Conservation (phyloP, 192 early-diverging fungal genomes). For the Entomortierella parvispora region DNA sequence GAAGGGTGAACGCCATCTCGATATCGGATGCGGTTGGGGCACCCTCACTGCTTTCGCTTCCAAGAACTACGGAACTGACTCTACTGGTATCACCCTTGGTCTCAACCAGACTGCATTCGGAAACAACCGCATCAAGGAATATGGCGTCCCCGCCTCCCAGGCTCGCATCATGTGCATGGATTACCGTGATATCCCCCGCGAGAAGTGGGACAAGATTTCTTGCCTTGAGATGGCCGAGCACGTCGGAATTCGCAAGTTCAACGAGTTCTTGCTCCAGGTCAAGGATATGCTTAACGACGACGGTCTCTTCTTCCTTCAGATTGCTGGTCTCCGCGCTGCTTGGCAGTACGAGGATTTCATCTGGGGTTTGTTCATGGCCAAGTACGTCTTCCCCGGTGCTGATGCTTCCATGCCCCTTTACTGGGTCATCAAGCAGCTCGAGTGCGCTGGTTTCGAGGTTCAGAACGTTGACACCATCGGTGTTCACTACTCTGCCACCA, state of each 20-base stretch:
- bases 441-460: constrained; percentile 95
- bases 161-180: constrained; percentile 93
- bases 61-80: constrained; percentile 88
- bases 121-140: constrained; percentile 82
- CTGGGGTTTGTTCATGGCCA: constrained; percentile 97
- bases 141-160: constrained; percentile 76
- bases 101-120: constrained; percentile 93
- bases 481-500: constrained; percentile 97
- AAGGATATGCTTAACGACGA: constrained; percentile 96
- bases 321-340: constrained; percentile 88
- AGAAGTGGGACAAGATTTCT: constrained; percentile 96
- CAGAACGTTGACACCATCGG: constrained; percentile 90
- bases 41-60: constrained; percentile 90
- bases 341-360: constrained; percentile 75
- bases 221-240: constrained; percentile 99
- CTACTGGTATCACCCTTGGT: constrained; percentile 94
- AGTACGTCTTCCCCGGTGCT: constrained; percentile 98
- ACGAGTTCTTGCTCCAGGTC: constrained; percentile 90
- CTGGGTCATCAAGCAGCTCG: constrained; percentile 95
- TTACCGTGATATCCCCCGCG: constrained; percentile 96
- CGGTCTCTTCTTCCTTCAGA: constrained; percentile 97
- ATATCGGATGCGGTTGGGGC: constrained; percentile 99
- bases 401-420: constrained; percentile 96
- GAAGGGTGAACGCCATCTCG: constrained; percentile 89
- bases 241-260: constrained; percentile 94